Percentiles rank a stretch among this genome's conserved stretches.
Conservation (phyloP, 805 yeast genomes). For the Blastobotrys parvus region DNA sequence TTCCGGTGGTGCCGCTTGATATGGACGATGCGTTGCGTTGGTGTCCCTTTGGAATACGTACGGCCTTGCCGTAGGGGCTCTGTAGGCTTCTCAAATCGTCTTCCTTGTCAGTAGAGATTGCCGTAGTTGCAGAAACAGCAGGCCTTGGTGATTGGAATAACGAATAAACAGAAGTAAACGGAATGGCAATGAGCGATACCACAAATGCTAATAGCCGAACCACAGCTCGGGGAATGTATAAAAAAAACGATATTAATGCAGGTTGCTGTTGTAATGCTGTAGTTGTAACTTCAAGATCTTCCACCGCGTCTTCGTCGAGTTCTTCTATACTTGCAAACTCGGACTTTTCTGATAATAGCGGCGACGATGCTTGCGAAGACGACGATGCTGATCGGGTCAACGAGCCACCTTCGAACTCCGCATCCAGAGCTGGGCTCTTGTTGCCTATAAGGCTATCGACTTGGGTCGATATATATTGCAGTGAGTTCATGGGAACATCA, state of each 20-base stretch:
- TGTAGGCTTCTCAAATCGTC: constrained; percentile 3
- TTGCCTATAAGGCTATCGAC: constrained; percentile 22
- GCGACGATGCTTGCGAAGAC: no score
- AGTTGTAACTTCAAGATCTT: not conserved
- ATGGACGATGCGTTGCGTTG: not conserved
- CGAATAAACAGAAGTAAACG: not conserved
- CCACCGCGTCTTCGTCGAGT: not conserved
- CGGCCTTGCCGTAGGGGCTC: constrained; percentile 8
- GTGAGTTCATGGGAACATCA: constrained; percentile 20
- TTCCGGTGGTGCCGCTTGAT: not conserved
- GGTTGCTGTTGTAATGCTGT: not conserved
- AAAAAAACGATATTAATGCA: not conserved
- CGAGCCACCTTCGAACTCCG: not conserved
- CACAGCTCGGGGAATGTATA: not conserved
- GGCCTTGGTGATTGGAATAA: no score
- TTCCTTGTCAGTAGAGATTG: not conserved
- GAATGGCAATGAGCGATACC: not conserved
- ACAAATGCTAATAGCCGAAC: not conserved
- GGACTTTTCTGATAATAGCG: no score
- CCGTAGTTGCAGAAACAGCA: not conserved
- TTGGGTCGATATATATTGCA: constrained; percentile 21
- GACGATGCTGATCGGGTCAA: not conserved
- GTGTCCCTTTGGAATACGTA: not conserved
- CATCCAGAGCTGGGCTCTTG: not conserved
- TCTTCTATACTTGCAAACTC: no score